phyloP scores from a whole-genome alignment of 768 basidiomycete species.

The Tylopilus vinaceipallidus region DNA sequence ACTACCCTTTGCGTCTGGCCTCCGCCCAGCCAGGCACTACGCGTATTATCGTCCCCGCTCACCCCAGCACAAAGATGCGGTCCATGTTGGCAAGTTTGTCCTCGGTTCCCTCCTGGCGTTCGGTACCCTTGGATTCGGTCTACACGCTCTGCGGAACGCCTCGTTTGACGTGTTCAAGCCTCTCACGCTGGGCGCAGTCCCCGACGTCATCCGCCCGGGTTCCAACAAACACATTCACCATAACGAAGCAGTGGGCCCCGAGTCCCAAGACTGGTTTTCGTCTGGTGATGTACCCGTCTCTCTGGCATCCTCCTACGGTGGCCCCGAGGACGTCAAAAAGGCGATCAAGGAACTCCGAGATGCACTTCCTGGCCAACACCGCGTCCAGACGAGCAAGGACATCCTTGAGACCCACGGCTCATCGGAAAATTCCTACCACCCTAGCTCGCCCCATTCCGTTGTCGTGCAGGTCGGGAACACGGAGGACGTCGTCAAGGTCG shows the following conservation, averaged over 20 bases:
- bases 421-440: constrained; percentile 69
- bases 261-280: not conserved
- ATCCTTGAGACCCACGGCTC: constrained; percentile 57
- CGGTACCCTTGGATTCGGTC: constrained; percentile 19
- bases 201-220: not conserved
- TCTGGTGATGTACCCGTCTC: not conserved
- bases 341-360: constrained; percentile 54
- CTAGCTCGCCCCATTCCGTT: constrained; percentile 52
- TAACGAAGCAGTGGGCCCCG: not conserved
- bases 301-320: constrained; percentile 39
- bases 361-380: constrained; percentile 44
- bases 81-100: constrained; percentile 11
- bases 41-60: not conserved
- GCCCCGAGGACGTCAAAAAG: constrained; percentile 41
- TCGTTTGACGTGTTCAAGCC: constrained; percentile 3
- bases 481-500: constrained; percentile 77
- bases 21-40: not conserved
- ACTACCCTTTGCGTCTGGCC: not conserved
- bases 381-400: constrained; percentile 51
- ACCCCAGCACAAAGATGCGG: constrained; percentile 4
- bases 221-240: not conserved
- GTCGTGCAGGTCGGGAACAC: constrained; percentile 65
- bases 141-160: constrained; percentile 13
- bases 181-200: not conserved
- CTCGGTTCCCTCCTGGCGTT: constrained; percentile 19